Evolutionary conservation across 2,329 filamentous ascomycete species (phyloP).

Genomic region (Cyphellophora attinorum): DNA sequence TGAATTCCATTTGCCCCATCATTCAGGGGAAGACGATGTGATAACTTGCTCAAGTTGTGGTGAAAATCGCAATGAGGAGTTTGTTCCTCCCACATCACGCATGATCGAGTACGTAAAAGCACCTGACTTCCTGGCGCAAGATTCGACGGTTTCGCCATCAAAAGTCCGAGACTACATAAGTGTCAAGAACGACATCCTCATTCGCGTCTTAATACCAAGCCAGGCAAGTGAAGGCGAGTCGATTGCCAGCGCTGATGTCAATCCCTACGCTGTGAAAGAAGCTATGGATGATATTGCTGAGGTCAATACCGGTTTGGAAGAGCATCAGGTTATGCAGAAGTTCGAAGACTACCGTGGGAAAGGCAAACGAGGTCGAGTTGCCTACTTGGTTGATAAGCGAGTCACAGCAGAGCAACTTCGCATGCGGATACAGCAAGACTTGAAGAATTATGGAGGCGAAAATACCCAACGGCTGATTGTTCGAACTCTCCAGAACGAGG

Average conservation of each 20-base stretch:
- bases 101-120: not conserved
- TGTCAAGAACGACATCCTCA: slow-evolving; percentile 9
- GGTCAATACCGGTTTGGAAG: slow-evolving; percentile 61
- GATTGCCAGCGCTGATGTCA: slow-evolving; percentile 24
- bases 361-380: not conserved
- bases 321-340: slow-evolving; percentile 27
- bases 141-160: not conserved
- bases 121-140: not conserved
- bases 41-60: slow-evolving; percentile 65
- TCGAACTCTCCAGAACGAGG: slow-evolving; percentile 1
- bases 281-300: slow-evolving; percentile 42
- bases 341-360: slow-evolving; percentile 6
- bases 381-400: slow-evolving; percentile 14
- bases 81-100: slow-evolving; percentile 42
- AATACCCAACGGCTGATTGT: slow-evolving; percentile 4
- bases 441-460: slow-evolving; percentile 3
- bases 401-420: slow-evolving; percentile 4
- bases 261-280: slow-evolving; percentile 57
- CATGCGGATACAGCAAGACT: slow-evolving; percentile 4
- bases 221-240: not conserved
- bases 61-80: slow-evolving; percentile 78
- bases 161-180: slow-evolving; percentile 12
- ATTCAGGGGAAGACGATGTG: slow-evolving; percentile 76
- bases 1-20: slow-evolving; percentile 78
- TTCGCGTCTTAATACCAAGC: slow-evolving; percentile 8